phyloP scores from a whole-genome alignment of 768 basidiomycete species.

The Lactarius akahatsu region DNA sequence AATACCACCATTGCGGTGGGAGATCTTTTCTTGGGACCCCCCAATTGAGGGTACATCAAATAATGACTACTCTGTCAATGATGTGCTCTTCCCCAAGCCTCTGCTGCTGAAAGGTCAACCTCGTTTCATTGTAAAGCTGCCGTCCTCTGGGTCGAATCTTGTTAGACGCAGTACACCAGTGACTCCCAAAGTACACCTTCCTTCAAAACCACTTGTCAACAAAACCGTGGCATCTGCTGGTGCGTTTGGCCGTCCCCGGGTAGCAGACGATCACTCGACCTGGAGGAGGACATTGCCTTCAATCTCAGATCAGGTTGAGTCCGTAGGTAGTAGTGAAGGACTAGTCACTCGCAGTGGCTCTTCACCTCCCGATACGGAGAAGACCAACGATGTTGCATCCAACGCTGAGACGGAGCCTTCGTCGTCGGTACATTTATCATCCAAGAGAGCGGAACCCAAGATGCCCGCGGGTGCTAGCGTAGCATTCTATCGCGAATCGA shows the following conservation, averaged over 20 bases:
- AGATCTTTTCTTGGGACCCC: constrained; percentile 70
- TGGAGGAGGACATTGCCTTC: constrained; percentile 41
- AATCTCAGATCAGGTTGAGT: constrained; percentile 29
- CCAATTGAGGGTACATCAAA: constrained; percentile 63
- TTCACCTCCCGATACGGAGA: constrained; percentile 55
- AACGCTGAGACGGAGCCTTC: constrained; percentile 40
- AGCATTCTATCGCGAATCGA: constrained; percentile 69
- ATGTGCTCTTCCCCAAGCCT: constrained; percentile 58
- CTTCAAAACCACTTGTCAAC: constrained; percentile 32
- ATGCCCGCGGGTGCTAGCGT: constrained; percentile 71
- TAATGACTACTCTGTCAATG: constrained; percentile 62
- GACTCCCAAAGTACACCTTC: constrained; percentile 43
- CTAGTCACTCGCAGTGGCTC: constrained; percentile 65
- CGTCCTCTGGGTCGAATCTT: constrained; percentile 30
- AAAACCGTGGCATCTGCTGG: constrained; percentile 17
- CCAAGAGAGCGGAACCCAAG: constrained; percentile 62
- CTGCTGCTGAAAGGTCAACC: constrained; percentile 36
- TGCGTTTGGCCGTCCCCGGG: constrained; percentile 37
- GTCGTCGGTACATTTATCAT: constrained; percentile 30
- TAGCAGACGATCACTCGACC: constrained; percentile 37
- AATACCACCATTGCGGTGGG: constrained; percentile 48
- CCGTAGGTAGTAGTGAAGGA: constrained; percentile 30
- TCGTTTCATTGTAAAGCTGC: constrained; percentile 41
- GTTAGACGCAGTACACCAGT: constrained; percentile 19
- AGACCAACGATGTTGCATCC: constrained; percentile 34